Evolutionary conservation across 371 early-diverging fungal species (phyloP).

Genomic region (Mortierella sp.): DNA sequence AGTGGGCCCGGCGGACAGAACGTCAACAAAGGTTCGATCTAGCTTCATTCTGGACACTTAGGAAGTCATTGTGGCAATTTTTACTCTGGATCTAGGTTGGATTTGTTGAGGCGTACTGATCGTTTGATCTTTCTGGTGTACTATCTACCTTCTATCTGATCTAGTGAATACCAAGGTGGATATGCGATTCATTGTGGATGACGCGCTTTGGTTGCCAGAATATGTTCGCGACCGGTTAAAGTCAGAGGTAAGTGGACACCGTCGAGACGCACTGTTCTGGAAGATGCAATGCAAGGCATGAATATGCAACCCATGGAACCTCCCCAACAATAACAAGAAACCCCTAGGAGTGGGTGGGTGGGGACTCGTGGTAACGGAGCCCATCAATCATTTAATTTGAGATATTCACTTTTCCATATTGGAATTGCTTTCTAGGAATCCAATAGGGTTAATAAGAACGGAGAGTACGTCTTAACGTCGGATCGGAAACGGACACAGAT

Average conservation of each 20-base stretch:
- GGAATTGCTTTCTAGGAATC: slow-evolving; percentile 60
- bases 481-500: slow-evolving; percentile 86
- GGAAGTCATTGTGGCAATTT: not conserved
- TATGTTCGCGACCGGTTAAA: slow-evolving; percentile 70
- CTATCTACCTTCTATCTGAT: not conserved
- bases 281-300: no score
- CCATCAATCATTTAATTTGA: no score
- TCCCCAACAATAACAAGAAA: no score
- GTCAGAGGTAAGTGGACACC: slow-evolving; percentile 42
- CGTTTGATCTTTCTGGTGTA: not conserved
- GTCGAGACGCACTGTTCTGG: not conserved
- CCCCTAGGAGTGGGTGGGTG: no score
- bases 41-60: not conserved
- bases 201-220: slow-evolving; percentile 85
- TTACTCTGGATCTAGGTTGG: not conserved
- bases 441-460: slow-evolving; percentile 74
- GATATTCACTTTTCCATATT: not conserved
- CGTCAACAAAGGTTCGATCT: slow-evolving; percentile 84
- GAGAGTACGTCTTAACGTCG: slow-evolving; percentile 82
- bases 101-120: no score
- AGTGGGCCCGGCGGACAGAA: slow-evolving; percentile 94
- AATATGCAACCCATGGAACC: no score
- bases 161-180: slow-evolving; percentile 91
- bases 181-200: slow-evolving; percentile 75
- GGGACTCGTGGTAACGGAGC: no score